A percentile compares a stretch with the other conserved stretches of the same genome.
These are phyloP conservation scores for Spergularia azorica DNA, from an alignment of 179 eudicot genomes.

Conservation along the genomic window DNA sequence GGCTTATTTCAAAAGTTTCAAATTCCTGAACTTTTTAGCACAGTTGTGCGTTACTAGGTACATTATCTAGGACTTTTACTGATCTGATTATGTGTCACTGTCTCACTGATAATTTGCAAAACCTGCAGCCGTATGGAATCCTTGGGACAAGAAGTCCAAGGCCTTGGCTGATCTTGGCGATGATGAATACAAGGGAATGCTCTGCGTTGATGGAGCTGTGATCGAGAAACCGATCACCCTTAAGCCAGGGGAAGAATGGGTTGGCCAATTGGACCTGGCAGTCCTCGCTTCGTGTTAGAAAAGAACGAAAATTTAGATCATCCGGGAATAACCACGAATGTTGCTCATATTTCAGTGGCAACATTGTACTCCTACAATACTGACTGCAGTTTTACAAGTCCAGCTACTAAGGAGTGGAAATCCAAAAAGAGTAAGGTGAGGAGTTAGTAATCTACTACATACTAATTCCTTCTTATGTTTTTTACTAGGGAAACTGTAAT, in stretches of 20 bases:
- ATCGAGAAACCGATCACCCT: constrained; percentile 74
- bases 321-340: constrained; percentile 22
- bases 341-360: constrained; percentile 41
- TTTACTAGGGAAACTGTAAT: constrained; percentile 12
- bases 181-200: constrained; percentile 78
- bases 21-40: background rate
- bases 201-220: constrained; percentile 85
- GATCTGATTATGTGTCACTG: background rate
- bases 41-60: background rate
- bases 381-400: constrained; percentile 22
- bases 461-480: constrained; percentile 16
- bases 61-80: background rate
- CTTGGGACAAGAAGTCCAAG: constrained; percentile 82
- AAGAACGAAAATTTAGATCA: background rate
- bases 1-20: constrained; percentile 10
- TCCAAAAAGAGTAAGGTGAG: background rate
- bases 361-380: constrained; percentile 22
- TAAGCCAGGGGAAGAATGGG: constrained; percentile 86
- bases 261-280: constrained; percentile 64
- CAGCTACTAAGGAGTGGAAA: constrained; percentile 9
- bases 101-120: background rate
- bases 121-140: constrained; percentile 85
- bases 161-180: constrained; percentile 67
- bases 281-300: constrained; percentile 48
- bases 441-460: background rate